Conservation (phyloP, 768 basidiomycete genomes). For the Lactarius evosmus region DNA sequence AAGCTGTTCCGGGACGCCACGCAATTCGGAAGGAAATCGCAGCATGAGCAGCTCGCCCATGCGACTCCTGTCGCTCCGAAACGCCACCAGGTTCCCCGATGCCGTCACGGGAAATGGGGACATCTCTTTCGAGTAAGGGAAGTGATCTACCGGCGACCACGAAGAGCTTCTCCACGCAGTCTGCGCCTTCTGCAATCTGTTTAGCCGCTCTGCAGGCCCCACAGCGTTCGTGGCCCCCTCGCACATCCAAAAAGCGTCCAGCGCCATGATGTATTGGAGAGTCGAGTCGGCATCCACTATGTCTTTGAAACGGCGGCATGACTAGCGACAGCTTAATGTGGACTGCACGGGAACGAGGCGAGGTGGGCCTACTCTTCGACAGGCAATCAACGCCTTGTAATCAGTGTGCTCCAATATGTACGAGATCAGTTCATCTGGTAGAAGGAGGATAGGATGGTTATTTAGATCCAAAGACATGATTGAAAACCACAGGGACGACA, state of each 20-base stretch:
- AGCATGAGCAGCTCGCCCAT: background rate
- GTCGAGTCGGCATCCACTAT: conserved; percentile 3
- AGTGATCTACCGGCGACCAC: conserved; percentile 2
- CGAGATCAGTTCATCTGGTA: conserved; percentile 9
- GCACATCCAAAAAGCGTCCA: conserved; percentile 7
- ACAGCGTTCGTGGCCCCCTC: background rate
- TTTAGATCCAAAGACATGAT: background rate
- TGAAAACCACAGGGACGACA: background rate
- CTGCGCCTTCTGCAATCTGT: background rate
- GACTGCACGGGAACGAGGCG: background rate
- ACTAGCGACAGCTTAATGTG: background rate
- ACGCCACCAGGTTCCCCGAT: conserved; percentile 12
- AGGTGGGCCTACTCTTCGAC: conserved; percentile 9
- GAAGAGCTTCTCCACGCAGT: conserved; percentile 2
- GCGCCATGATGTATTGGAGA: conserved; percentile 8
- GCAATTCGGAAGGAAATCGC: conserved; percentile 12
- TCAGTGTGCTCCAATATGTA: conserved; percentile 3
- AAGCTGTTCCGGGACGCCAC: conserved; percentile 4
- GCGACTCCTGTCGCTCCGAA: conserved; percentile 2
- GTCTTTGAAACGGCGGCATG: conserved; percentile 8
- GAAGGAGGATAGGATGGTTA: background rate
- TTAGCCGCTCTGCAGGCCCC: background rate
- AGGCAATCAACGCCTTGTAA: conserved; percentile 13
- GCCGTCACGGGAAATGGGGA: background rate
- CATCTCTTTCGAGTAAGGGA: background rate